Conservation (phyloP, 2,329 filamentous ascomycete species). For the Fusarium sp. region DNA sequence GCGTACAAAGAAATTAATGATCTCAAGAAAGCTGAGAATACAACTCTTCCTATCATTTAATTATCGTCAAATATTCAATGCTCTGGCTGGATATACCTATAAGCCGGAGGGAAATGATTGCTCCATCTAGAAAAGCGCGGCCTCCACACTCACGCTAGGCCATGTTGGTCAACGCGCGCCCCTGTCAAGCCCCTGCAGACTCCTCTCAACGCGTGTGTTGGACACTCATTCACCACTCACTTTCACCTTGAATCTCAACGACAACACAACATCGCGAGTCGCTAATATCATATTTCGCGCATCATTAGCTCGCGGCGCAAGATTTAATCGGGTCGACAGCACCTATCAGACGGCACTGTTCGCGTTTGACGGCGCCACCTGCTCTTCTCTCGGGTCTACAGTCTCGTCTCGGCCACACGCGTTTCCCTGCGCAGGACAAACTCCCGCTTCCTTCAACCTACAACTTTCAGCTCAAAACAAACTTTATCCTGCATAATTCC, state of each 20-base stretch:
- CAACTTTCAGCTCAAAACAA: conserved; percentile 8
- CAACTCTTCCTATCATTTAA: neutral
- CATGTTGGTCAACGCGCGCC: conserved; percentile 29
- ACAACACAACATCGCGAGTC: conserved; percentile 25
- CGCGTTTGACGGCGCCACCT: conserved; percentile 8
- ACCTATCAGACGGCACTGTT: neutral
- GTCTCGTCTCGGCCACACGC: conserved; percentile 33
- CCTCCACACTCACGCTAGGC: conserved; percentile 24
- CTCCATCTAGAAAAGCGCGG: conserved; percentile 7
- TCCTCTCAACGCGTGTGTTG: conserved; percentile 37
- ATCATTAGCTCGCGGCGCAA: neutral
- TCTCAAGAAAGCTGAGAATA: neutral
- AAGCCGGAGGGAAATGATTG: conserved; percentile 3
- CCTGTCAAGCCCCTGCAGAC: conserved; percentile 34
- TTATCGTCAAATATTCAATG: neutral
- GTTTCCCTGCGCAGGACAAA: conserved; percentile 27
- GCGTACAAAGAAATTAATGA: neutral
- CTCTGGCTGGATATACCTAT: neutral
- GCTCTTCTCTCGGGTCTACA: conserved; percentile 10
- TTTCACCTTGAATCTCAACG: conserved; percentile 27
- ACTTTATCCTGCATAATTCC: neutral
- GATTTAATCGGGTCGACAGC: neutral
- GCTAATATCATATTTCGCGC: conserved; percentile 15
- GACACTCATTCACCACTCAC: conserved; percentile 32
- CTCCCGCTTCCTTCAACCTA: conserved; percentile 26